These are phyloP conservation scores for Pleurotus eryngii DNA, from an alignment of 768 basidiomycete species.

Conservation along the genomic window DNA sequence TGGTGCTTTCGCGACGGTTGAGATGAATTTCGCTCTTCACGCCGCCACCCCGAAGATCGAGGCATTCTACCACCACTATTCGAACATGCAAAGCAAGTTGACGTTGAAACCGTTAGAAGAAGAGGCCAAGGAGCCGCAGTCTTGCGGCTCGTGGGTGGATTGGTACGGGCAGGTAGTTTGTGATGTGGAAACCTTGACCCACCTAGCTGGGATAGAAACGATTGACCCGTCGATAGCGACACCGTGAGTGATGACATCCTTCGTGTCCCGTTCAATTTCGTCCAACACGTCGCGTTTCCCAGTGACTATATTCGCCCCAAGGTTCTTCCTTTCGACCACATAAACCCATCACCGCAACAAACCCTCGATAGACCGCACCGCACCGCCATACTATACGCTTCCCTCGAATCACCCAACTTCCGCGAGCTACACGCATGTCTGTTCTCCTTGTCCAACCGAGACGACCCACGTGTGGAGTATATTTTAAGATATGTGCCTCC, in stretches of 20 bases:
- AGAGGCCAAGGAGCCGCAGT: conserved; percentile 18
- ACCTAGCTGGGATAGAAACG: conserved; percentile 48
- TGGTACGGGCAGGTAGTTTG: conserved; percentile 80
- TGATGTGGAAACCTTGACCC: conserved; percentile 55
- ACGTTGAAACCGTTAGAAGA: conserved; percentile 8
- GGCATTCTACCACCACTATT: conserved; percentile 79
- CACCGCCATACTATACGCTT: conserved; percentile 78
- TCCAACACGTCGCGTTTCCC: background rate
- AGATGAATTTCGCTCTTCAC: conserved; percentile 76
- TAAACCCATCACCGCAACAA: conserved; percentile 49
- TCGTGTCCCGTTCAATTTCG: background rate
- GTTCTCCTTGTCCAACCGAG: conserved; percentile 40
- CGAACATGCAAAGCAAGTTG: conserved; percentile 26
- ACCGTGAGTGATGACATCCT: conserved; percentile 24
- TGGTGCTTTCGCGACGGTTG: conserved; percentile 52
- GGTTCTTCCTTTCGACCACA: conserved; percentile 75
- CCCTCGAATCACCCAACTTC: conserved; percentile 64
- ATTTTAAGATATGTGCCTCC: conserved; percentile 70
- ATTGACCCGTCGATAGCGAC: conserved; percentile 35
- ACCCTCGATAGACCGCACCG: conserved; percentile 45
- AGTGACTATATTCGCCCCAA: conserved; percentile 40
- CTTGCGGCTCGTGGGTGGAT: conserved; percentile 76
- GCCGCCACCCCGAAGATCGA: conserved; percentile 77
- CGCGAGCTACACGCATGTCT: conserved; percentile 67
- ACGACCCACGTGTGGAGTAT: conserved; percentile 58